Percentiles rank a stretch among this genome's conserved stretches.
These are phyloP conservation scores for Aegle marmelos DNA, from an alignment of 345 rosid genomes.

Conservation along the genomic window DNA sequence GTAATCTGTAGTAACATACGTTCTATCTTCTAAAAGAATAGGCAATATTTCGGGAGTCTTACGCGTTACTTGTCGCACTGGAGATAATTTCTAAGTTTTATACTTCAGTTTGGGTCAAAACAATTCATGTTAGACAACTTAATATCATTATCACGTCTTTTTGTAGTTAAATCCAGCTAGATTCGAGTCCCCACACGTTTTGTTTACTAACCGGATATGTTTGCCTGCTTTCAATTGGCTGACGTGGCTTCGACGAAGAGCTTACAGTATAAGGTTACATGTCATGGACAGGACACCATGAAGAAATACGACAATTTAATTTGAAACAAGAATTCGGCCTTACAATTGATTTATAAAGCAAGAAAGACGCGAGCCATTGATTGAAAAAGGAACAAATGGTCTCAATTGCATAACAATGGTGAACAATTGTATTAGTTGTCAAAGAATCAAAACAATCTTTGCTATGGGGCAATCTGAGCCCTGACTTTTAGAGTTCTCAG, in stretches of 20 bases:
- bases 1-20: neutral
- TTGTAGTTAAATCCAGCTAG: neutral
- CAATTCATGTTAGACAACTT: neutral
- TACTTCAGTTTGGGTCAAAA: neutral
- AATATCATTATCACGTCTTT: neutral
- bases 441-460: slow-evolving; percentile 25
- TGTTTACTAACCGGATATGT: neutral
- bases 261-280: neutral
- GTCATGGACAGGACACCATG: neutral
- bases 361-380: slow-evolving; percentile 19
- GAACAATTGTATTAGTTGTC: slow-evolving; percentile 19
- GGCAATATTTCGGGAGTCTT: neutral
- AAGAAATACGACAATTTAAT: too few species aligned
- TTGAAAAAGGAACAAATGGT: slow-evolving; percentile 29
- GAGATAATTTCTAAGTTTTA: neutral
- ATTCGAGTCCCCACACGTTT: neutral
- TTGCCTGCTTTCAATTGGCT: neutral
- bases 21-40: neutral
- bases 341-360: slow-evolving; percentile 19
- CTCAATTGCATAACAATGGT: slow-evolving; percentile 41
- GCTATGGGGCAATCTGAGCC: slow-evolving; percentile 14
- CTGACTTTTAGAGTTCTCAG: neutral
- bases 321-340: neutral
- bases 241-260: neutral
- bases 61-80: neutral